Evolutionary conservation across 306 rosid genomes (phyloP).

Genomic region (Begonia loranthoides): DNA sequence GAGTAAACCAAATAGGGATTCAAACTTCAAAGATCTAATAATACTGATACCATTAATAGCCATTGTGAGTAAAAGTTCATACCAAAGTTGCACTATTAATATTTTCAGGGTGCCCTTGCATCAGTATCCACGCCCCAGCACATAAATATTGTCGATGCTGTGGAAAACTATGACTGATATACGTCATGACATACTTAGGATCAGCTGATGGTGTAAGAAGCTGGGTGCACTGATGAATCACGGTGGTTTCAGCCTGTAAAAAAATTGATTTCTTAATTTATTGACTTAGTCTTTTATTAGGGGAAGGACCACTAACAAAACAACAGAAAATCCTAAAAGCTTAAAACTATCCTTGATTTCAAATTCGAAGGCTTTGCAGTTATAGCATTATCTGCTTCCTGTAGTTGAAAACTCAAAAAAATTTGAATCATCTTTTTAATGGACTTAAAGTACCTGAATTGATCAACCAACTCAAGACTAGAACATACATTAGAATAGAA

Average conservation of each 20-base stretch:
- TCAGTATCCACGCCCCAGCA: conserved; percentile 95
- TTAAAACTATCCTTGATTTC: neutral
- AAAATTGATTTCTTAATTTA: conserved; percentile 1
- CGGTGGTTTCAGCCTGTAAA: conserved; percentile 86
- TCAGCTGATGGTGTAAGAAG: conserved; percentile 89
- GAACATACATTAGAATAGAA: too few species aligned
- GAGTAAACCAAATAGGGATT: conserved; percentile 1
- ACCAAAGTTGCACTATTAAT: conserved; percentile 81
- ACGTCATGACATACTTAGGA: conserved; percentile 74
- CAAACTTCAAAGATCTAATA: conserved; percentile 1
- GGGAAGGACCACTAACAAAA: too few species aligned
- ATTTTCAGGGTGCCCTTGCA: conserved; percentile 86
- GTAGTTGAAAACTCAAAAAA: too few species aligned
- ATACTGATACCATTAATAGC: conserved; percentile 1
- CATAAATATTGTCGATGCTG: conserved; percentile 75
- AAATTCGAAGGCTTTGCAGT: neutral
- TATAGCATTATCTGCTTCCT: neutral
- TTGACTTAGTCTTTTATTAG: neutral
- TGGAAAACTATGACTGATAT: conserved; percentile 63
- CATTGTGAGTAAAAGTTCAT: conserved; percentile 19
- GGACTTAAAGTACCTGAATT: too few species aligned
- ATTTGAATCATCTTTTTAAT: too few species aligned
- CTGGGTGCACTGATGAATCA: conserved; percentile 76
- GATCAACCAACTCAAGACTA: too few species aligned
- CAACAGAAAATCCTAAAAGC: too few species aligned